phyloP scores from a whole-genome alignment of 768 basidiomycete species.

The Chalciporus chontae region DNA sequence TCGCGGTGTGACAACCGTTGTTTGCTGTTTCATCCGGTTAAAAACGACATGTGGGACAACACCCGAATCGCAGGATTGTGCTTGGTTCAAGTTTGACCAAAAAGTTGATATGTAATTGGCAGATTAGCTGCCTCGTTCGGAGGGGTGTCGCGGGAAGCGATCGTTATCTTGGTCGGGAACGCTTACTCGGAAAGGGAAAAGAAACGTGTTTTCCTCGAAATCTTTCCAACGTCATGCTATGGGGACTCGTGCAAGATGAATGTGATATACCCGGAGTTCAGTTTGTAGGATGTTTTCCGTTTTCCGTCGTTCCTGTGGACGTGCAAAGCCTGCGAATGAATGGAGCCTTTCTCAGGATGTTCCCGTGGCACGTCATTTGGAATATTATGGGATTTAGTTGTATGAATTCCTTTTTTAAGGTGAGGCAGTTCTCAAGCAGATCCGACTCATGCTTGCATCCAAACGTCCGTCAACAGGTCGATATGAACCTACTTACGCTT shows the following conservation, averaged over 20 bases:
- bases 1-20: neutral
- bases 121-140: constrained; percentile 6
- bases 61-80: neutral
- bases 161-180: constrained; percentile 17
- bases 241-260: neutral
- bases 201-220: constrained; percentile 1
- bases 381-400: constrained; percentile 9
- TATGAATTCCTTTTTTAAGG: constrained; percentile 12
- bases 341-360: neutral
- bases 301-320: constrained; percentile 8
- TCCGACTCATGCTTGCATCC: constrained; percentile 19
- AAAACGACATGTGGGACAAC: neutral
- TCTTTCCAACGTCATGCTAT: neutral
- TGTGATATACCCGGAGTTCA: neutral
- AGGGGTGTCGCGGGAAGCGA: neutral
- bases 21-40: neutral
- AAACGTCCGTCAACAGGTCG: constrained; percentile 7
- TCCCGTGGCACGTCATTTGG: constrained; percentile 19
- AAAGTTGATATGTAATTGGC: neutral
- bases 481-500: constrained; percentile 16
- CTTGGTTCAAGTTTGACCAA: neutral
- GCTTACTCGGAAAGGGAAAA: constrained; percentile 6
- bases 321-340: constrained; percentile 19
- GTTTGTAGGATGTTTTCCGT: constrained; percentile 7
- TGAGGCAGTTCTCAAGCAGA: constrained; percentile 27